These are phyloP conservation scores for Arachnomyces sp. DNA, from an alignment of 2,329 filamentous ascomycete species.

Conservation along the genomic window DNA sequence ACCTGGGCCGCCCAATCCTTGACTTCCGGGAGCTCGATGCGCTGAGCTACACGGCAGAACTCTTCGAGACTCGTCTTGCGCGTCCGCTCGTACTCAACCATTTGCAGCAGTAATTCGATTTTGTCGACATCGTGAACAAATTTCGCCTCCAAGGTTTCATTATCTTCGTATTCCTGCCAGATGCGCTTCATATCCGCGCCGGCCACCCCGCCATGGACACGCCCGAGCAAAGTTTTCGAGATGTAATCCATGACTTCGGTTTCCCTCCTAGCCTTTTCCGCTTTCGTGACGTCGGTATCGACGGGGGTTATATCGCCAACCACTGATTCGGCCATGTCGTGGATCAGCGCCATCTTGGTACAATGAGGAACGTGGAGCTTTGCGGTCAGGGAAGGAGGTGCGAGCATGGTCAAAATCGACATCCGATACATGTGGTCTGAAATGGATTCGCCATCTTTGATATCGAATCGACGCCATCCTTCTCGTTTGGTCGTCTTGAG, in stretches of 20 bases:
- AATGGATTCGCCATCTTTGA: conserved; percentile 74
- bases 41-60: conserved; percentile 70
- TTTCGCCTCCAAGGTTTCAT: conserved; percentile 69
- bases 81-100: conserved; percentile 87
- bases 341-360: conserved; percentile 90
- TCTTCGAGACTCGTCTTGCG: conserved; percentile 70
- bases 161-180: conserved; percentile 95
- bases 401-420: conserved; percentile 91
- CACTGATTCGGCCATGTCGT: conserved; percentile 94
- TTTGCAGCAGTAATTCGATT: conserved; percentile 88
- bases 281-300: conserved; percentile 67
- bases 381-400: conserved; percentile 63
- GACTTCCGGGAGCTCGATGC: conserved; percentile 69
- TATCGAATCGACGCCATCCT: conserved; percentile 86
- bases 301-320: conserved; percentile 96
- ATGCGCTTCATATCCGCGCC: conserved; percentile 67
- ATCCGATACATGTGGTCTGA: conserved; percentile 99
- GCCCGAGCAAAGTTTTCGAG: conserved; percentile 62
- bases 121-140: conserved; percentile 98
- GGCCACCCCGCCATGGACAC: conserved; percentile 62
- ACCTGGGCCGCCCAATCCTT: conserved; percentile 71
- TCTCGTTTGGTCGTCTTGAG: conserved; percentile 95
- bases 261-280: conserved; percentile 84
- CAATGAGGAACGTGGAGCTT: conserved; percentile 73
- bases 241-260: conserved; percentile 88